Conservation (phyloP, 306 rosid genomes). For the Sechiopsis laciniata region DNA sequence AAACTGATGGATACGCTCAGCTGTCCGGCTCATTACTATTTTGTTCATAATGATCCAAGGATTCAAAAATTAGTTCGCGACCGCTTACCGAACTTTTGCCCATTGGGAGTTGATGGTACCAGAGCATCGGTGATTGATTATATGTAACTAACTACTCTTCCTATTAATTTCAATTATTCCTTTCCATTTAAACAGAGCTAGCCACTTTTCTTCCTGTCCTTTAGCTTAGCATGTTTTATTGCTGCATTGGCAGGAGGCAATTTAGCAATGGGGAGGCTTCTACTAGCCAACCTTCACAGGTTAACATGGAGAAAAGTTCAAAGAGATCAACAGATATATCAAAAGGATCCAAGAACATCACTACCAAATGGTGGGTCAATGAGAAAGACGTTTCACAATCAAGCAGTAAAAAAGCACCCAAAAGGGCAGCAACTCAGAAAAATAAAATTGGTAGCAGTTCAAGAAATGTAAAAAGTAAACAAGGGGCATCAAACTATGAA, state of each 20-base stretch:
- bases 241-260: slow-evolving; percentile 63
- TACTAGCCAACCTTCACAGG: slow-evolving; percentile 32
- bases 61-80: slow-evolving; percentile 50
- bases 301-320: slow-evolving; percentile 28
- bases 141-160: slow-evolving; percentile 39
- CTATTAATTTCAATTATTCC: slow-evolving; percentile 1
- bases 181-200: neutral
- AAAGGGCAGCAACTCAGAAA: slow-evolving; percentile 38
- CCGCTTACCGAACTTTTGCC: slow-evolving; percentile 55
- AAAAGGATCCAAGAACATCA: slow-evolving; percentile 21
- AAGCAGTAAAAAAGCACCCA: slow-evolving; percentile 35
- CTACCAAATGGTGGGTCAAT: slow-evolving; percentile 54
- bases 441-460: slow-evolving; percentile 34
- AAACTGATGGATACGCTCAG: slow-evolving; percentile 35
- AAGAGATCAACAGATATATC: slow-evolving; percentile 38
- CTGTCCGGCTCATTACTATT: slow-evolving; percentile 69
- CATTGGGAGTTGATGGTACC: slow-evolving; percentile 41
- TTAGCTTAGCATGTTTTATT: neutral
- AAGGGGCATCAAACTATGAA: slow-evolving; percentile 28
- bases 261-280: slow-evolving; percentile 56
- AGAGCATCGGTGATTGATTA: slow-evolving; percentile 62
- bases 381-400: slow-evolving; percentile 34
- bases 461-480: slow-evolving; percentile 36
- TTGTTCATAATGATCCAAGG: slow-evolving; percentile 62
- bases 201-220: slow-evolving; percentile 5